Evolutionary conservation across 768 basidiomycete genomes (phyloP), one percentile per base, ranked within the genome.

Genomic region (Lanmaoa rubissima): DNA sequence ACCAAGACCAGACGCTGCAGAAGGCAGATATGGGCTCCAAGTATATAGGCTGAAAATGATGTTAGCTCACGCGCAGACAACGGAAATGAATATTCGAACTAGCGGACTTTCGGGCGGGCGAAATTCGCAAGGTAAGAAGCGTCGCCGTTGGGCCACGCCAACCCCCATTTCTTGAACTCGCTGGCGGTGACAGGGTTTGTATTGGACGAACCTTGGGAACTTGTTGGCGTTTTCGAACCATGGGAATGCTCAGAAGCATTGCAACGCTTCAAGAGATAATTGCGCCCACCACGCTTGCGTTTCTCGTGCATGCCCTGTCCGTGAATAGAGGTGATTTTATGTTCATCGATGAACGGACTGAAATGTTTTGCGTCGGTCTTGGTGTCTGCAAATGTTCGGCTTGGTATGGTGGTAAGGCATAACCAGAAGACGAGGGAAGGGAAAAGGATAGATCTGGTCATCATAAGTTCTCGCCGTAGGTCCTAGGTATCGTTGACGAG

Each of bases 121-220:
- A 82, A 90, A 64, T 80, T 73, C 16, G 70, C 62, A 45, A 93
- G 77, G 46, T 78, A 70, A 35, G 71, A 54, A 57, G 78, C 74
- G 56, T 82, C 75, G 51, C 80, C 78, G 54, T 84, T 80, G 38
- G 86, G 78, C 87, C 89, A 93, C 13, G 81, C 87, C 35, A 88
- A 64, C 51, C 89, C 86, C 44, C 82, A 78, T 72, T 90, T 90
- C 44, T 69, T 72, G 17, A 47, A 39, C 47, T 5, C 52, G 16
- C 14, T 26, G 0, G 52, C 13, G 41, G 36, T 1, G 3, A 42
- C 9, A 9, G 32, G n/a, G n/a, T 47, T 19, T 6, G 45, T 0
- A 28, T 40, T 19, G 12, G 48, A 34, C 0, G 54, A 26, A 10
- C 6, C 38, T 39, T 46, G 45, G 5, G 57, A 12, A 19, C 26